A percentile compares a stretch with the other conserved stretches of the same genome.
Conservation (phyloP, 2,329 filamentous ascomycete genomes). For the Whalleya microplaca region DNA sequence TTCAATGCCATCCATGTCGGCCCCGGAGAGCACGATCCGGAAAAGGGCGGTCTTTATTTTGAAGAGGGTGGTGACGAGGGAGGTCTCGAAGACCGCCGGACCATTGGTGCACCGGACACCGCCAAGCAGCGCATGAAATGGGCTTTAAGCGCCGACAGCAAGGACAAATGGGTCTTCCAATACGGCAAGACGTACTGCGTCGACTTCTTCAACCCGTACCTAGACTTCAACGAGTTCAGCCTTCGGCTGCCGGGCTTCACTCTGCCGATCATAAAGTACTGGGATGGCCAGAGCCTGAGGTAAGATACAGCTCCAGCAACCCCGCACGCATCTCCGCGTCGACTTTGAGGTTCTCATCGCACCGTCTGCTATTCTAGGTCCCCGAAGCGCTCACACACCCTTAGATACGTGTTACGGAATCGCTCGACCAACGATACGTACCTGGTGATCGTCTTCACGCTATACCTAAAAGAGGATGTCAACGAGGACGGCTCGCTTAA, state of each 20-base stretch:
- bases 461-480: constrained; percentile 71
- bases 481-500: constrained; percentile 62
- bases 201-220: constrained; percentile 87
- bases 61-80: constrained; percentile 68
- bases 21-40: constrained; percentile 48
- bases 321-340: constrained; percentile 34
- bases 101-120: constrained; percentile 54
- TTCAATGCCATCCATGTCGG: constrained; percentile 80
- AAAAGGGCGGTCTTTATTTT: constrained; percentile 58
- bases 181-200: constrained; percentile 56
- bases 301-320: constrained; percentile 48
- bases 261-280: constrained; percentile 74
- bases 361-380: constrained; percentile 28
- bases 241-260: constrained; percentile 74
- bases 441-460: constrained; percentile 78
- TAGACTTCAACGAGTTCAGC: constrained; percentile 79
- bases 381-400: constrained; percentile 72
- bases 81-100: constrained; percentile 50
- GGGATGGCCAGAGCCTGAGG: constrained; percentile 78
- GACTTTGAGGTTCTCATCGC: constrained; percentile 30
- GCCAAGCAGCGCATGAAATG: constrained; percentile 62
- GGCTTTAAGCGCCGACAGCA: constrained; percentile 54
- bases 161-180: constrained; percentile 58
- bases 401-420: constrained; percentile 93
- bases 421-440: constrained; percentile 73